phyloP scores from a whole-genome alignment of 169 alveolate species.

The Plasmodium knowlesi region DNA sequence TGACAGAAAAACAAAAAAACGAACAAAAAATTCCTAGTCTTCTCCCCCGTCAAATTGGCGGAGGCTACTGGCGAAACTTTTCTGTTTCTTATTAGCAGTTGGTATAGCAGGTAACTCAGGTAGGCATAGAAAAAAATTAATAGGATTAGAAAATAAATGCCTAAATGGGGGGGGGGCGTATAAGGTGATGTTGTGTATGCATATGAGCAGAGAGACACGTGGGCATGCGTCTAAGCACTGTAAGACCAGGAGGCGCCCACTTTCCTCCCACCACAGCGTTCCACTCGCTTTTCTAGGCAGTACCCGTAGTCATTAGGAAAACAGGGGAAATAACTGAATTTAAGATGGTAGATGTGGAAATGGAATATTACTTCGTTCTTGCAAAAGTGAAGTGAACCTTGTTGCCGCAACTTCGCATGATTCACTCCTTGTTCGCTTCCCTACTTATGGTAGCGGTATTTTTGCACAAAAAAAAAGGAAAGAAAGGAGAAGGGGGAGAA shows the following conservation, averaged over 20 bases:
- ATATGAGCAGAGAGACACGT: not conserved
- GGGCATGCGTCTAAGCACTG: not conserved
- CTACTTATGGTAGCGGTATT: not conserved
- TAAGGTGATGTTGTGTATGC: not conserved
- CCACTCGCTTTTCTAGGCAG: not conserved
- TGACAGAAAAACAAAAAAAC: slow-evolving; percentile 49
- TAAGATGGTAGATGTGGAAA: not conserved
- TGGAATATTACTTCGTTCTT: not conserved
- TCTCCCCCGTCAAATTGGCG: slow-evolving; percentile 74
- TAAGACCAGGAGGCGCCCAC: not conserved
- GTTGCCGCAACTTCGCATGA: not conserved
- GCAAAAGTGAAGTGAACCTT: not conserved
- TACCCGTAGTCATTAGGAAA: slow-evolving; percentile 38
- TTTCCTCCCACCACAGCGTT: not conserved
- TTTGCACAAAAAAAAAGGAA: not conserved
- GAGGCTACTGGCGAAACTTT: slow-evolving; percentile 33
- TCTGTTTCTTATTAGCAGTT: slow-evolving; percentile 38
- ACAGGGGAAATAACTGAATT: not conserved
- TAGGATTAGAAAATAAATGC: slow-evolving; percentile 38
- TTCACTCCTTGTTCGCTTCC: not conserved
- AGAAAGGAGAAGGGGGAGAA: not conserved
- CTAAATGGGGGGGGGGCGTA: not conserved
- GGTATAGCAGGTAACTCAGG: slow-evolving; percentile 32
- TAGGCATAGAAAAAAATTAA: slow-evolving; percentile 23
- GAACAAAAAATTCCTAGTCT: slow-evolving; percentile 51